Evolutionary conservation across 2,329 filamentous ascomycete species (phyloP), one percentile per base, ranked within the genome.

Genomic region (Hypoxylon sp.): DNA sequence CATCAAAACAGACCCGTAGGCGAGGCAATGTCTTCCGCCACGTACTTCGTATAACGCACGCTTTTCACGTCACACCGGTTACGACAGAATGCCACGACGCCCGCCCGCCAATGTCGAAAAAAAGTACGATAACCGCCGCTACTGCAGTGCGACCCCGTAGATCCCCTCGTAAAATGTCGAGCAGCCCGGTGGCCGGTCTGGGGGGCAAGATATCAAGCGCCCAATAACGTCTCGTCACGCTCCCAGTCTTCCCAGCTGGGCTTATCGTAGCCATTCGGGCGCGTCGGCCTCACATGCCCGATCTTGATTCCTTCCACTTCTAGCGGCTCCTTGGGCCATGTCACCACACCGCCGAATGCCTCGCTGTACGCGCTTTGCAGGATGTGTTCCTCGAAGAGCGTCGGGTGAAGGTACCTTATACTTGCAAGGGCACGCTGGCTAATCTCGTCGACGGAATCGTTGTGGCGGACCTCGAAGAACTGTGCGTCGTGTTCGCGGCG

Each of bases 361-460:
- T 69, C 53, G 58, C 76, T 78, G 49, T 72, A 75, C 8, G 71
- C 68, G 12, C 67, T 73, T 20, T 75, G 73, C 72, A 77, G 74
- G 62, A 73, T 67, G 22, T 65, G 58, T 22, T 73, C 71, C 46
- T 60, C 45, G 60, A 78, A 77, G 20, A 79, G 72, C 7, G 63
- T 65, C 7, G 77, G 77, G 22, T 76, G 72, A 4, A 78, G 68
- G 14, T 78, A 75, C 65, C 81, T 80, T 80, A 88, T 83, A 44
- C 82, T 83, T 71, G 79, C 81, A 67, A 87, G 71, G 3, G 85
- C 85, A 18, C 84, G 81, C 49, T 82, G 83, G 20, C 85, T 83
- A 22, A 88, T 84, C 45, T 86, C 84, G 64, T 88, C 86, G 0
- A 88, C 85, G 12, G 84, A 87, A 64, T 88, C 85, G 68, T 82